These are phyloP conservation scores for Salix caprea DNA, from an alignment of 345 rosid genomes.

Conservation along the genomic window DNA sequence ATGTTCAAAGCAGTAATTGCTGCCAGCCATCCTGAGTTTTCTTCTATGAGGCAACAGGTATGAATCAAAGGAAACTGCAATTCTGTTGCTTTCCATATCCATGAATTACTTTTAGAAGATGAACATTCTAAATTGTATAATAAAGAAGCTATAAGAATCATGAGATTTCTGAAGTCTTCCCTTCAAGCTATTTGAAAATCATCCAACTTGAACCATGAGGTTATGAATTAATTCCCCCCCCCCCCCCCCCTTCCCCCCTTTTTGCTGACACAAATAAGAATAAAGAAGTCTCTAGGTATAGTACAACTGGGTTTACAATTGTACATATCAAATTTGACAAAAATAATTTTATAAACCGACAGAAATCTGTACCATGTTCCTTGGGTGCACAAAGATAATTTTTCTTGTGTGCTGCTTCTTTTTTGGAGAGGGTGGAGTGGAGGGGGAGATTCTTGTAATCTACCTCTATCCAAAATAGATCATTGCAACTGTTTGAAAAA, in stretches of 20 bases:
- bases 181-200: neutral
- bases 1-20: slow-evolving; percentile 96
- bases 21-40: slow-evolving; percentile 91
- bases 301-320: neutral
- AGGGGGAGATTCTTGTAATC: neutral
- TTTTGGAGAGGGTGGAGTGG: neutral
- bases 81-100: neutral
- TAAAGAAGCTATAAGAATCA: neutral
- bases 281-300: neutral
- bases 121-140: no score
- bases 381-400: neutral
- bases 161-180: neutral
- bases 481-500: neutral
- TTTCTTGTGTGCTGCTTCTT: neutral
- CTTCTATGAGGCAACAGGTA: slow-evolving; percentile 97
- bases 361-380: neutral
- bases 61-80: neutral
- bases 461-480: neutral
- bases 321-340: neutral
- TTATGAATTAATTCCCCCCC: neutral
- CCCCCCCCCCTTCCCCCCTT: neutral
- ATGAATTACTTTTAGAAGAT: neutral
- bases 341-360: neutral
- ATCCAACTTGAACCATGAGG: neutral
- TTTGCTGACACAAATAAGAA: neutral